phyloP scores from a whole-genome alignment of 2,329 filamentous ascomycete genomes.

The Tolypocladium ophioglossoides region DNA sequence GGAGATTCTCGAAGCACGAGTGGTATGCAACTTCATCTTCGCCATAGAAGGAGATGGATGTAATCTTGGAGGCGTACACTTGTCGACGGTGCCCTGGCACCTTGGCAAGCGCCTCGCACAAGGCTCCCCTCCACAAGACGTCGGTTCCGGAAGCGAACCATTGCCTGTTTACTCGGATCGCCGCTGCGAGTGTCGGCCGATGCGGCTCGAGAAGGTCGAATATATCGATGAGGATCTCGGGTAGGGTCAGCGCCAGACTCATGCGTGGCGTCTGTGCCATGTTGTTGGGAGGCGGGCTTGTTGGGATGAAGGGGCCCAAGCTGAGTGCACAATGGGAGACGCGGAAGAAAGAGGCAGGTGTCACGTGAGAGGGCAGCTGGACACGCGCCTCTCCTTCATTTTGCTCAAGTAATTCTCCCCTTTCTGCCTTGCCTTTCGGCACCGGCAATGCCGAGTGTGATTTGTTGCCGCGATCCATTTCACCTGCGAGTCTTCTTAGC shows the following conservation, averaged over 20 bases:
- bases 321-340: too few relatives aligned
- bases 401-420: too few relatives aligned
- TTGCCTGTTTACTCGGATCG: background rate
- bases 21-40: background rate
- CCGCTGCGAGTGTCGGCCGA: background rate
- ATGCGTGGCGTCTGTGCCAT: background rate
- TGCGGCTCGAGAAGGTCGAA: background rate
- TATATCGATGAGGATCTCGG: background rate
- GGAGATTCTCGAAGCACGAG: background rate
- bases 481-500: too few relatives aligned
- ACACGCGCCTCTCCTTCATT: too few relatives aligned
- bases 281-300: background rate
- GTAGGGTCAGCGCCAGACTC: background rate
- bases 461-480: too few relatives aligned
- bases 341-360: background rate
- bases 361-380: background rate
- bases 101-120: background rate
- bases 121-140: background rate
- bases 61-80: background rate
- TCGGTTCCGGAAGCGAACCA: background rate
- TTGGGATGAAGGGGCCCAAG: background rate
- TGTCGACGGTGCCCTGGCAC: too few relatives aligned
- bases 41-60: background rate
- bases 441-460: too few relatives aligned
- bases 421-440: too few relatives aligned